Conservation (phyloP, 331 rosid species). For the Cydonia oblonga region DNA sequence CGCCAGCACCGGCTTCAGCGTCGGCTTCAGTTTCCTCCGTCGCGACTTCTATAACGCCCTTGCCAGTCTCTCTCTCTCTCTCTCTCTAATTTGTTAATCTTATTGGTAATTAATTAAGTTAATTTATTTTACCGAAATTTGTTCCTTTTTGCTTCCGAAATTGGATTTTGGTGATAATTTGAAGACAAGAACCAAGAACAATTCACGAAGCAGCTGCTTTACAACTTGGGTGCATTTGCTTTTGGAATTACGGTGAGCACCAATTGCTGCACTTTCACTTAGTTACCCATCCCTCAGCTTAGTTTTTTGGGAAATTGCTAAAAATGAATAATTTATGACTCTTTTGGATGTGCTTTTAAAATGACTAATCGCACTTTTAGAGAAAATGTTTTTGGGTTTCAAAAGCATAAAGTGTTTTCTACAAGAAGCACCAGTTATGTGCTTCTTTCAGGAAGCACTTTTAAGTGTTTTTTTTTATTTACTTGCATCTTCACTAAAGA, state of each 20-base stretch:
- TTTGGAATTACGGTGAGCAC: conserved; percentile 99
- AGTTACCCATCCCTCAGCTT: conserved; percentile 54
- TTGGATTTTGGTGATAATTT: not conserved
- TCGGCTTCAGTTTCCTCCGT: conserved; percentile 83
- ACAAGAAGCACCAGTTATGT: no score
- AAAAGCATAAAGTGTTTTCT: rapidly evolving
- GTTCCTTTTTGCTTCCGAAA: not conserved
- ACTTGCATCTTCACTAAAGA: no score
- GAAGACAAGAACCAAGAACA: conserved; percentile 90
- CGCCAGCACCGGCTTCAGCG: conserved; percentile 86
- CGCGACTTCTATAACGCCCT: conserved; percentile 92
- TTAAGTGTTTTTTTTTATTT: no score
- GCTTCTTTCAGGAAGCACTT: rapidly evolving
- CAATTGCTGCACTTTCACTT: conserved; percentile 52
- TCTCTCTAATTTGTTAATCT: not conserved
- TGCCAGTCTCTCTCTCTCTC: conserved; percentile 47
- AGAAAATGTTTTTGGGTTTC: no score
- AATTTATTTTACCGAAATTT: not conserved
- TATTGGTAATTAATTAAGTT: not conserved
- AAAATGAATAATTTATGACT: no score
- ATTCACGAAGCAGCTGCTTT: conserved; percentile 72
- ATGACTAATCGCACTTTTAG: no score
- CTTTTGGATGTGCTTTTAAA: no score
- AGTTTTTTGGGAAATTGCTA: not conserved
- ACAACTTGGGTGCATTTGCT: conserved; percentile 86